Conservation (phyloP, 345 rosid species). For the Melaleuca quinquenervia region DNA sequence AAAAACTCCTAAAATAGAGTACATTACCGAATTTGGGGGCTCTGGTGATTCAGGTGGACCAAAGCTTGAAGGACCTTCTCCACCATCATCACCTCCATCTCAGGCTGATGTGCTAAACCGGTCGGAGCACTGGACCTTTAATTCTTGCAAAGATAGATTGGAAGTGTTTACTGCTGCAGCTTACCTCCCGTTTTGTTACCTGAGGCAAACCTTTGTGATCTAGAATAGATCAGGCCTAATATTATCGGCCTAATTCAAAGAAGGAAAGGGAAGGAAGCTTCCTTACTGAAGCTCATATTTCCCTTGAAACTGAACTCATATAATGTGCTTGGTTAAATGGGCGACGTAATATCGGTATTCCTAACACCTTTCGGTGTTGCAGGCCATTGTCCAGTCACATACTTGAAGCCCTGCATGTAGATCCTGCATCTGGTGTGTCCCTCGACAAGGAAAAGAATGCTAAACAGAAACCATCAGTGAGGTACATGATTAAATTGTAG, state of each 20-base stretch:
- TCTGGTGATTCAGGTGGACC: conserved; percentile 52
- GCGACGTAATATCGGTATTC: conserved; percentile 9
- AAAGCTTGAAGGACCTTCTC: conserved; percentile 75
- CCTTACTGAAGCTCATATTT: conserved; percentile 35
- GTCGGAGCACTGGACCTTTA: conserved; percentile 99
- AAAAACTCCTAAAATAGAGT: conserved; percentile 72
- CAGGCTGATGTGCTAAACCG: conserved; percentile 63
- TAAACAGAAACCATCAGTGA: conserved; percentile 15
- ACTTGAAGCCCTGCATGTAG: conserved; percentile 95
- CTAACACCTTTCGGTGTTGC: conserved; percentile 49
- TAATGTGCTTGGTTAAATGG: not conserved
- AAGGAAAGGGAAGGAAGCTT: conserved; percentile 49
- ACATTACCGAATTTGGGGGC: conserved; percentile 91
- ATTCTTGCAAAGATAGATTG: conserved; percentile 93
- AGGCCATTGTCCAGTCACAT: conserved; percentile 77
- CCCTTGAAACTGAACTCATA: conserved; percentile 13
- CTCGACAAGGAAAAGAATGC: conserved; percentile 60
- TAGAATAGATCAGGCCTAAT: conserved; percentile 39
- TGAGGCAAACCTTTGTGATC: conserved; percentile 39
- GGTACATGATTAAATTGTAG: conserved; percentile 22
- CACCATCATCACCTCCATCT: conserved; percentile 80
- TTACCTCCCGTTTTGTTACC: conserved; percentile 51
- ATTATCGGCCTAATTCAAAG: conserved; percentile 35
- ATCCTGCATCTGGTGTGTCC: conserved; percentile 92
- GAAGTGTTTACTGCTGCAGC: conserved; percentile 73